phyloP scores from a whole-genome alignment of 1,139 yeast genomes.

The Candida pseudoviswanathii region DNA sequence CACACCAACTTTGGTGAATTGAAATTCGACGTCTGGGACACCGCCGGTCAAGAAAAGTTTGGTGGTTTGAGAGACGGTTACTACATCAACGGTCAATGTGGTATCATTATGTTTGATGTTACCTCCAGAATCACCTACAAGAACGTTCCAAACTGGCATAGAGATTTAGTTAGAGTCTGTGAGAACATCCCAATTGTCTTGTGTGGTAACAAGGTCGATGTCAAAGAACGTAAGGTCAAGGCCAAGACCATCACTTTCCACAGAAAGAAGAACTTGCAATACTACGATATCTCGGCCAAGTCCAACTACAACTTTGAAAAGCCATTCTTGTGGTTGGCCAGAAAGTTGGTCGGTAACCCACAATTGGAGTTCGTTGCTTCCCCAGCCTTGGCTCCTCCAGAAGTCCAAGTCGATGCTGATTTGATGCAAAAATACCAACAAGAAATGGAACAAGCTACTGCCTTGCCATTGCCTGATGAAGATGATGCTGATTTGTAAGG shows the following conservation, averaged over 20 bases:
- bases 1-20: constrained; percentile 98
- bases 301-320: constrained; percentile 99
- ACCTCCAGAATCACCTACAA: constrained; percentile 99
- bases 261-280: constrained; percentile 99
- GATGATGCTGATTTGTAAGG: constrained; percentile 95
- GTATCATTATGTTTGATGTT: constrained; percentile 99
- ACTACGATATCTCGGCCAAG: constrained; percentile 99
- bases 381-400: constrained; percentile 99
- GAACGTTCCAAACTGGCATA: constrained; percentile 99
- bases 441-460: constrained; percentile 99
- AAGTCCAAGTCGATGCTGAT: constrained; percentile 94
- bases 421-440: constrained; percentile 98
- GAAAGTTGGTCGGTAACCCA: constrained; percentile 98
- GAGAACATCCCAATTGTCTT: constrained; percentile 99
- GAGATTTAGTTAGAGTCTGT: constrained; percentile 98
- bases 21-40: constrained; percentile 99
- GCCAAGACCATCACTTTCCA: constrained; percentile 99
- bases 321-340: constrained; percentile 99
- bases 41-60: constrained; percentile 98
- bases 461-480: constrained; percentile 99
- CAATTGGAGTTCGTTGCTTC: constrained; percentile 98
- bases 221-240: constrained; percentile 99
- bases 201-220: constrained; percentile 99
- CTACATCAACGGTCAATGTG: constrained; percentile 99
- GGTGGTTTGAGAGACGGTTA: constrained; percentile 99